Evolutionary conservation across 345 rosid genomes (phyloP).

Genomic region (Isatis tinctoria): DNA sequence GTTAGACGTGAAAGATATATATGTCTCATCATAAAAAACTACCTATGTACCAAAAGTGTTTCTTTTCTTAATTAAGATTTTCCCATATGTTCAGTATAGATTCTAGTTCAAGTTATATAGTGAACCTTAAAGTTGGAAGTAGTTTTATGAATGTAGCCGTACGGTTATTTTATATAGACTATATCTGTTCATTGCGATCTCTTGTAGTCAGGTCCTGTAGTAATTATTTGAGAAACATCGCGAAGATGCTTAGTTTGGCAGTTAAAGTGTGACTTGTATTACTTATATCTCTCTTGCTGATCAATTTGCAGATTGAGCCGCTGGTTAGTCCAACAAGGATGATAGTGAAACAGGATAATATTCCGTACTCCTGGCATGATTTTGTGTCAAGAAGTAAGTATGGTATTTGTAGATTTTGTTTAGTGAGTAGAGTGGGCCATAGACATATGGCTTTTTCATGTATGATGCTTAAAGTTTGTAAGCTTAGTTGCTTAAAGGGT

Average conservation of each 20-base stretch:
- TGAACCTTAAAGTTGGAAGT: conserved; percentile 7
- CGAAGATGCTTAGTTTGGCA: conserved; percentile 9
- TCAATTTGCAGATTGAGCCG: conserved; percentile 70
- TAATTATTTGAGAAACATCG: neutral
- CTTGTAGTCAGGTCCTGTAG: conserved; percentile 15
- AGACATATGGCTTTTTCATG: neutral
- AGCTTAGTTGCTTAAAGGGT: neutral
- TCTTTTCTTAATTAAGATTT: neutral
- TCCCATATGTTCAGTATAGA: neutral
- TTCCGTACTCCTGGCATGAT: conserved; percentile 95
- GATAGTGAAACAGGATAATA: conserved; percentile 44
- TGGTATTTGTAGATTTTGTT: neutral
- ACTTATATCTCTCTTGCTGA: conserved; percentile 5
- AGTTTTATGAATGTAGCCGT: conserved; percentile 1
- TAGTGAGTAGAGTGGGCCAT: neutral
- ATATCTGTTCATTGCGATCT: conserved; percentile 2
- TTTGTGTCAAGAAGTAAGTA: conserved; percentile 74
- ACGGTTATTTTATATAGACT: neutral
- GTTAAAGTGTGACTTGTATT: conserved; percentile 1
- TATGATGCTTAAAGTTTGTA: neutral
- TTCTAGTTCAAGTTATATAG: neutral
- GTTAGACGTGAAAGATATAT: neutral
- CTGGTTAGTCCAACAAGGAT: conserved; percentile 70
- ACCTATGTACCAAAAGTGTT: neutral
- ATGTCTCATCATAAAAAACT: neutral